Evolutionary conservation across 805 yeast genomes (phyloP).

Genomic region (Candida dendrica): DNA sequence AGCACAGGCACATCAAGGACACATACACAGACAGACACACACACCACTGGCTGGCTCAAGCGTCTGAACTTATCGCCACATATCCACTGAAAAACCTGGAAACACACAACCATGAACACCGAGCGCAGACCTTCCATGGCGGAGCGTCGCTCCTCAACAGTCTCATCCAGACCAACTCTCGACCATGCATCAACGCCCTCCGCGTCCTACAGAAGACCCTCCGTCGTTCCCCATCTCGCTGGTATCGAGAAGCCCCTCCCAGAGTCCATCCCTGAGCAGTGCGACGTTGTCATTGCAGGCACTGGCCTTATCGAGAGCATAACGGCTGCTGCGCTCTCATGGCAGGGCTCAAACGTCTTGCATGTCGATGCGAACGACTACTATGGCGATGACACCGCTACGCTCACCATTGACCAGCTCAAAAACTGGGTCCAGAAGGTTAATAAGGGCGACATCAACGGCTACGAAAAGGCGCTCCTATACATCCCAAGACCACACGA

Average conservation of each 20-base stretch:
- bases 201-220: conserved; percentile 15
- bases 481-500: conserved; percentile 64
- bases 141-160: conserved; percentile 54
- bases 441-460: conserved; percentile 29
- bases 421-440: conserved; percentile 76
- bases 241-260: conserved; percentile 74
- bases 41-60: too few species aligned
- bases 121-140: conserved; percentile 60
- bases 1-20: too few species aligned
- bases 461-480: conserved; percentile 65
- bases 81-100: too few species aligned
- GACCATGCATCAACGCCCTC: conserved; percentile 11
- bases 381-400: conserved; percentile 86
- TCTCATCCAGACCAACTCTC: conserved; percentile 13
- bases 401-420: conserved; percentile 80
- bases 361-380: conserved; percentile 81
- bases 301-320: conserved; percentile 88
- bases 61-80: too few species aligned
- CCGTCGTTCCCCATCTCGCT: conserved; percentile 59
- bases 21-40: too few species aligned
- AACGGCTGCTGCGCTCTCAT: conserved; percentile 87
- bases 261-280: conserved; percentile 52
- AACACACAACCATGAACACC: conserved; percentile 6
- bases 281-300: conserved; percentile 87
- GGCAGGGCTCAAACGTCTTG: conserved; percentile 96